Conservation (phyloP, 371 early-diverging fungal genomes). For the Quaeritorhiza haematococci region DNA sequence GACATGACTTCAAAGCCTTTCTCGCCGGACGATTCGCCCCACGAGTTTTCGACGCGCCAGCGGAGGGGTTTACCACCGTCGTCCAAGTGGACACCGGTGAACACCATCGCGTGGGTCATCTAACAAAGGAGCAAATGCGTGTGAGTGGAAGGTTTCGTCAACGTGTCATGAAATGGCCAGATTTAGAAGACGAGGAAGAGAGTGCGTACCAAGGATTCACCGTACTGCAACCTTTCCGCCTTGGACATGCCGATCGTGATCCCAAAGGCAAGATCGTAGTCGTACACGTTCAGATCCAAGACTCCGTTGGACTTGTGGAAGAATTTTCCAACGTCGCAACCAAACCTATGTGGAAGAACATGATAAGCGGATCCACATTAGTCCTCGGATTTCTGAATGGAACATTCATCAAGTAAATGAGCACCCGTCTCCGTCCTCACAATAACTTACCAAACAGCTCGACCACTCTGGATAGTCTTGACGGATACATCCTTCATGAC, state of each 20-base stretch:
- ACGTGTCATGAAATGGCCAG: no score
- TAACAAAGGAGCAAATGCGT: no score
- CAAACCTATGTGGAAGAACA: slow-evolving; percentile 76
- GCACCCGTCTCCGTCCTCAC: no score
- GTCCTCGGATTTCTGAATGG: no score
- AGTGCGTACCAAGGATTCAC: slow-evolving; percentile 70
- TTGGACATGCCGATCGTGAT: slow-evolving; percentile 60
- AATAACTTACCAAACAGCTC: no score
- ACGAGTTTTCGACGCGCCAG: slow-evolving; percentile 79
- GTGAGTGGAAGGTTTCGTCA: no score
- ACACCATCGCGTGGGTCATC: not conserved
- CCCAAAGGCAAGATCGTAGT: slow-evolving; percentile 67
- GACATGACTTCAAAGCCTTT: slow-evolving; percentile 75
- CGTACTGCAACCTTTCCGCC: slow-evolving; percentile 66
- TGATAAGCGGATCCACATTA: slow-evolving; percentile 56
- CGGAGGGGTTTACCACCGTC: slow-evolving; percentile 54
- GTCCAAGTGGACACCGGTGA: slow-evolving; percentile 72
- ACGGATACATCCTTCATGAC: slow-evolving; percentile 63
- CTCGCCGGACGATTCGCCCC: slow-evolving; percentile 66
- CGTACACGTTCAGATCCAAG: slow-evolving; percentile 62
- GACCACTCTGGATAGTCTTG: no score
- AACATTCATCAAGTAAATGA: no score
- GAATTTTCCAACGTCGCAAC: slow-evolving; percentile 73
- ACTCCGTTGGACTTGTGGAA: slow-evolving; percentile 44
- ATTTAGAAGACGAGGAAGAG: no score